Evolutionary conservation across 2,329 filamentous ascomycete genomes (phyloP), one percentile per base, ranked within the genome.

Genomic region (Colletotrichum orchidophilum): DNA sequence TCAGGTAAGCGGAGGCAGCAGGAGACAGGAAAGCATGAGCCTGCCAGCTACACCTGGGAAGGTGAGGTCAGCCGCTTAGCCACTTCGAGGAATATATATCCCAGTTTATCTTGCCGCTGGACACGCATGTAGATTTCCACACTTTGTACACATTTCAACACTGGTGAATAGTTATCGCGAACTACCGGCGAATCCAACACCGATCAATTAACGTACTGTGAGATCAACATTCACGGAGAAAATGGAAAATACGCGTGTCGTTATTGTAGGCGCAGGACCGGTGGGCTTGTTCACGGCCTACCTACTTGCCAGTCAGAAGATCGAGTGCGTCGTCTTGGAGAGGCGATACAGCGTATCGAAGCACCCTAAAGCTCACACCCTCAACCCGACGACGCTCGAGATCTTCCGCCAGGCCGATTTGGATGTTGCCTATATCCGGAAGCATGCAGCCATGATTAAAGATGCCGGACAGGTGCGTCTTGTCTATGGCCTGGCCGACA

Each of bases 311-410:
- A 54, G 55, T 27, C 62, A 66, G 54, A 66, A 66, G 18, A 66
- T 70, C 13, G 21, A 70, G 49, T 70, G 62, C 26, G 33, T 70
- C 49, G 62, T 70, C 49, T n/a, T 70, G 1, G 67, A 70, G 46
- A 60, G 62, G 35, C 67, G 62, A 12, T 8, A 60, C 4, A 35
- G 5, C 49, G 54, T 66, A 13, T 29, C 67, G 13, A 18, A 61
- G 15, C 67, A 70, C 33, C 67, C 71, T 6, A 73, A 73, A 57
- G 71, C 71, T 21, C 71, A 73, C 49, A 71, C 71, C 13, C 18
- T 73, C 42, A 72, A 68, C 57, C 69, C 71, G 21, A 42, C n/a
- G 54, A 72, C 71, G 24, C 68, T 73, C 6, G 71, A 73, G 55
- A 73, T 72, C 24, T 73, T 72, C 50, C 69, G 71, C 35, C 71